Base-by-base conservation (phyloP, 2,329 filamentous ascomycete genomes). In the Microdochium trichocladiopsis region DNA sequence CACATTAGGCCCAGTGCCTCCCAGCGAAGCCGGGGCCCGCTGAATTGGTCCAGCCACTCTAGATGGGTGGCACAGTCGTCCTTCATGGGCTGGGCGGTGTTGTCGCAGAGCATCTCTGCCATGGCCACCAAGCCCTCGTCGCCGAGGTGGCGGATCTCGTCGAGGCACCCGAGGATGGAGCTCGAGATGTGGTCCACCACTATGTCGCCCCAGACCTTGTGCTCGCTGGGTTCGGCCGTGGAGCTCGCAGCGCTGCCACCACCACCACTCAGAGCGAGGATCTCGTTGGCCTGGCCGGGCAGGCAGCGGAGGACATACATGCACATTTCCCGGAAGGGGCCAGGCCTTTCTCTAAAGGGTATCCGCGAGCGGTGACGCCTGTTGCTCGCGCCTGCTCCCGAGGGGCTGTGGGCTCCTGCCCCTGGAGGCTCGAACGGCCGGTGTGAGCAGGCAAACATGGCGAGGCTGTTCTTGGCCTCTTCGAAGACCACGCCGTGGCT, bases 401-500 rank as follows among this genome's bases (percentile, higher is more conserved):
- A 21, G 21, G 47, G 21, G 9, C 9, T 48, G 6, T 18, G 5
- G 21, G 4, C 24, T 24, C 21, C 14, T 24, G 18, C 16, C 12
- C n/a, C 25, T n/a, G 25, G 21, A 12, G 47, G 22, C 24, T 28
- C 14, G n/a, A 24, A 23, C 47, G 14, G 33, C 6, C 50, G 28
- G 16, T 49, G 23, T 25, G 24, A 52, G 49, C 25, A 45, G 21
- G 21, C 28, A 36, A 33, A 55, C 37, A 25, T 67, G 64, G 48
- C 16, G 18, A 68, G 60, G 4, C 61, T 66, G 37, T 69, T 63
- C 8, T 67, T 54, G 1, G 65, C 58, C 23, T 66, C 66, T 31
- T 69, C 64, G 48, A 68, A 68, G 4, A 66, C 66, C 47, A 67
- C 66, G 51, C 60, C 63, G n/a, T 57, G 60, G 22, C 60, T 64